Conservation (phyloP, 208 protist genomes). For the Herpetomonas samuelpessoai region DNA sequence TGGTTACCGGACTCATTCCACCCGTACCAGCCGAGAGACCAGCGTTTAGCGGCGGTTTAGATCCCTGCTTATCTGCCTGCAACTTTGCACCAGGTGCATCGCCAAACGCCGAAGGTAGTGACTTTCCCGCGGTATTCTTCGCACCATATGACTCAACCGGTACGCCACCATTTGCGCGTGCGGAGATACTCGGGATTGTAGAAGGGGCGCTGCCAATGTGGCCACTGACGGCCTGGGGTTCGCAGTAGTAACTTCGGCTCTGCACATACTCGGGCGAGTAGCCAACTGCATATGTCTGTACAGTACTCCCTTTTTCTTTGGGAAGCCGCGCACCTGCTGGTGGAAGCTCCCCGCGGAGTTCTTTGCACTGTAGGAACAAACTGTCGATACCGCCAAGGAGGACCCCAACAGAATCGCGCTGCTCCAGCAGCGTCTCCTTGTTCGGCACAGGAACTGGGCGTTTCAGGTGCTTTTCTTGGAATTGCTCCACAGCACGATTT, state of each 20-base stretch:
- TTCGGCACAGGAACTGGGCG: not conserved
- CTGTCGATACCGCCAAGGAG: constrained; percentile 17
- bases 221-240: too few species aligned
- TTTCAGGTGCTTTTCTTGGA: constrained; percentile 20
- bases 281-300: constrained; percentile 20
- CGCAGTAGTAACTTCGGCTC: not conserved
- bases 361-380: constrained; percentile 20
- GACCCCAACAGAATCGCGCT: constrained; percentile 2
- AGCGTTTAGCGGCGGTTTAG: too few species aligned
- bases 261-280: constrained; percentile 20
- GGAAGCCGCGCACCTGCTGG: constrained; percentile 5
- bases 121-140: too few species aligned
- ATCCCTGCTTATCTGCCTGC: too few species aligned
- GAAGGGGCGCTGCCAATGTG: too few species aligned
- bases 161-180: too few species aligned
- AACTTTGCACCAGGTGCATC: too few species aligned
- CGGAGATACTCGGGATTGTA: too few species aligned
- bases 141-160: too few species aligned
- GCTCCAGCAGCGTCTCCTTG: not conserved
- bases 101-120: too few species aligned
- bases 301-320: constrained; percentile 4
- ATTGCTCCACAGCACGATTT: constrained; percentile 6
- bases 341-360: constrained; percentile 8
- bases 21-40: too few species aligned
- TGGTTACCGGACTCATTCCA: too few species aligned